Evolutionary conservation across 345 rosid genomes (phyloP).

Genomic region (Draba incana): DNA sequence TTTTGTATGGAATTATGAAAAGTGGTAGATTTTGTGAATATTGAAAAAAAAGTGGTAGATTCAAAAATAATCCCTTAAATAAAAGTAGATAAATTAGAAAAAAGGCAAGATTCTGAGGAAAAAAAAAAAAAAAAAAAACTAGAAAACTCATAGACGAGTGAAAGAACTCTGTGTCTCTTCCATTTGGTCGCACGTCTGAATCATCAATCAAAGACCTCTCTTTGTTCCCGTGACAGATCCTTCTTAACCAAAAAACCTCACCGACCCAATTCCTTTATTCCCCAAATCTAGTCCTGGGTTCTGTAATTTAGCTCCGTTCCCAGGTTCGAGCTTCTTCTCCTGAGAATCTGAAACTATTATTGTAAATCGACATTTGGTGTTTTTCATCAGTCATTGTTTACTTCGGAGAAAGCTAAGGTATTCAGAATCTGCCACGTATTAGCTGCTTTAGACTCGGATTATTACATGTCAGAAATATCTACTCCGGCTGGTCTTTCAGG

Average conservation of each 20-base stretch:
- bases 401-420: slow-evolving; percentile 15
- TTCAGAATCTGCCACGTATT: neutral
- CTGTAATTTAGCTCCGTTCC: slow-evolving; percentile 18
- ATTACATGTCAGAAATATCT: slow-evolving; percentile 51
- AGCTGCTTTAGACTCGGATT: neutral
- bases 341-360: slow-evolving; percentile 13
- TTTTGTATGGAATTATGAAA: too few relatives aligned
- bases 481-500: slow-evolving; percentile 53
- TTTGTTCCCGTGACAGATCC: slow-evolving; percentile 50
- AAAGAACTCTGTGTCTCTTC: slow-evolving; percentile 28
- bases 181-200: slow-evolving; percentile 61
- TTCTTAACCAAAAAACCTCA: slow-evolving; percentile 39
- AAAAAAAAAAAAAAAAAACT: neutral
- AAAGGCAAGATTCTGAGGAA: slow-evolving; percentile 24
- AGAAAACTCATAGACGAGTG: slow-evolving; percentile 26
- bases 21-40: too few relatives aligned
- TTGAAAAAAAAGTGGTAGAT: too few relatives aligned
- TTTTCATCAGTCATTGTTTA: slow-evolving; percentile 4
- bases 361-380: neutral
- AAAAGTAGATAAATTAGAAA: slow-evolving; percentile 4
- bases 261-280: slow-evolving; percentile 37
- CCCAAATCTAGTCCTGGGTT: slow-evolving; percentile 17
- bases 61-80: too few relatives aligned
- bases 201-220: slow-evolving; percentile 44
- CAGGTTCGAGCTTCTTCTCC: slow-evolving; percentile 19